Evolutionary conservation across 345 rosid genomes (phyloP), one percentile per base, ranked within the genome.

Genomic region (Nephelium lappaceum): DNA sequence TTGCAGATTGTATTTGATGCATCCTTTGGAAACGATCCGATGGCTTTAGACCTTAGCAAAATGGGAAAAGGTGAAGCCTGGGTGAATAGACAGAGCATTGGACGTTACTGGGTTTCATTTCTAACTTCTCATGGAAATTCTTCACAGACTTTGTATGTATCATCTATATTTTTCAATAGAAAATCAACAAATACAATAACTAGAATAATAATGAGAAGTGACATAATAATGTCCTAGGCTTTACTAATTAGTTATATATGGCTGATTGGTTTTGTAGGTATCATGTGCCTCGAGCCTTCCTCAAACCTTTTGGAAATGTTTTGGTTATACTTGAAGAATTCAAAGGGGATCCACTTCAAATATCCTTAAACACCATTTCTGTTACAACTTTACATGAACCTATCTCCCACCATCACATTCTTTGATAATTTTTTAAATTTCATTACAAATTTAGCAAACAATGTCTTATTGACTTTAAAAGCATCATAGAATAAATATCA

Each of bases 41-140:
- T 92, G 61, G 93, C 91, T 11, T 74, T 95, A 42, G 82, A 92
- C 81, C 81, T 92, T 69, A 76, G 84, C 31, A 81, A 88, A 66
- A 95, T 95, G 98, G 94, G 97, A 18, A 95, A 95, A 87, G 98
- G 98, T 42, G 91, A 92, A 83, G 87, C 85, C 41, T 93, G 95
- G 95, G 90, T 95, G 71, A 95, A 95, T 74, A 95, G 92, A 64
- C 87, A 84, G 71, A 93, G 98, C 70, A 91, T 95, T 39, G 95
- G 98, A 67, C 93, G 98, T 43, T 92, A 85, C 67, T 93, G 98
- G 98, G 89, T 90, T 38, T 93, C 97, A 8, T 93, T 90, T 70
- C 89, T 36, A 25, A 91, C 95, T 41, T 57, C 91, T 10, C 42
- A 81, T 47, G 93, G 97, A 69, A 72, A 47, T 55, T 88, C 98